phyloP scores from a whole-genome alignment of 176 grass and related monocot genomes.

The Zea luxurians region DNA sequence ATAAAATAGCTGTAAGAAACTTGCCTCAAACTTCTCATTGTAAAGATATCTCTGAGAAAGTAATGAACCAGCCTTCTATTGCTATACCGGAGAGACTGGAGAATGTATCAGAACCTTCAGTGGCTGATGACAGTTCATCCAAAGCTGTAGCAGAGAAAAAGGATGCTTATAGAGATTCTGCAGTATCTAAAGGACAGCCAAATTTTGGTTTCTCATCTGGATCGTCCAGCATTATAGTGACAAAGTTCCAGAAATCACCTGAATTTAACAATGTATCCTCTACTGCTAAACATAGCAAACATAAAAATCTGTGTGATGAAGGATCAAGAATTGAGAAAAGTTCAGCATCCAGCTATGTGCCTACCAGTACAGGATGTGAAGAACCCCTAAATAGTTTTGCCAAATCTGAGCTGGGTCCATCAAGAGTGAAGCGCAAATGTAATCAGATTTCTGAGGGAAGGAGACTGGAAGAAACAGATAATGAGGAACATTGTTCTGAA shows the following conservation, averaged over 20 bases:
- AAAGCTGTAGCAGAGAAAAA: slow-evolving; percentile 36
- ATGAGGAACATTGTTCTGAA: slow-evolving; percentile 29
- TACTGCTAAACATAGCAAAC: slow-evolving; percentile 38
- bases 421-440: slow-evolving; percentile 46
- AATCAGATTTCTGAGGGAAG: slow-evolving; percentile 41
- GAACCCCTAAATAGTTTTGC: slow-evolving; percentile 17
- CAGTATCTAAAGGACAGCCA: slow-evolving; percentile 39
- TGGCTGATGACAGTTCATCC: slow-evolving; percentile 21
- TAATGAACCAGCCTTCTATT: slow-evolving; percentile 28
- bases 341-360: slow-evolving; percentile 68
- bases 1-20: slow-evolving; percentile 42
- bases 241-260: slow-evolving; percentile 66
- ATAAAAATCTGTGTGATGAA: slow-evolving; percentile 61
- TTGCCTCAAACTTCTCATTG: slow-evolving; percentile 38
- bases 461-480: slow-evolving; percentile 35
- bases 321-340: slow-evolving; percentile 76
- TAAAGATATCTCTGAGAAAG: slow-evolving; percentile 58
- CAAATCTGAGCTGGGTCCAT: slow-evolving; percentile 43
- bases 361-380: slow-evolving; percentile 44
- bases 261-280: slow-evolving; percentile 51
- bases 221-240: slow-evolving; percentile 69
- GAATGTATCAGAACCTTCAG: slow-evolving; percentile 47
- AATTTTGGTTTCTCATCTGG: slow-evolving; percentile 75
- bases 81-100: slow-evolving; percentile 37
- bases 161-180: slow-evolving; percentile 36